Conservation (phyloP, 2,329 filamentous ascomycete genomes). For the Aspergillus uvarum region DNA sequence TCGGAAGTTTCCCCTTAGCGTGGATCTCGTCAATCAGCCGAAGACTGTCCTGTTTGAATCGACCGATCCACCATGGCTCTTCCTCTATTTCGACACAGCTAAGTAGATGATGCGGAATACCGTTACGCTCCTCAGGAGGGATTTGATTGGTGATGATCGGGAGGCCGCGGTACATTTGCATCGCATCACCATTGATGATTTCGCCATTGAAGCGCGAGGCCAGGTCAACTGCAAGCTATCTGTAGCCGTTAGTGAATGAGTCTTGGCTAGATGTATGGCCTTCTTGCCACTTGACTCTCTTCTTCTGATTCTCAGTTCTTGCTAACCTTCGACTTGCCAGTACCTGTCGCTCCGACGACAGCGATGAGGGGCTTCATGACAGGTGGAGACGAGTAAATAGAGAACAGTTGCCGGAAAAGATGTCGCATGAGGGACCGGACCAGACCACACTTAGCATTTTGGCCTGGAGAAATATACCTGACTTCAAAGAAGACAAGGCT, state of each 20-base stretch:
- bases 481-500: neutral
- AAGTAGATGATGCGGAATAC: conserved; percentile 83
- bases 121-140: conserved; percentile 68
- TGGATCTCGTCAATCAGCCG: conserved; percentile 74
- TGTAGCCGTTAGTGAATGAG: conserved; percentile 28
- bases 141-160: conserved; percentile 97
- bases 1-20: conserved; percentile 73
- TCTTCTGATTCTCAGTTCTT: neutral
- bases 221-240: conserved; percentile 82
- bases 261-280: neutral
- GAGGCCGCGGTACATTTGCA: conserved; percentile 92
- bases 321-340: conserved; percentile 84
- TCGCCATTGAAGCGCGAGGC: conserved; percentile 84
- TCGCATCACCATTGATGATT: conserved; percentile 94
- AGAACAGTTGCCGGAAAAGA: conserved; percentile 24
- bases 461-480: conserved; percentile 4
- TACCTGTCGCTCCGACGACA: conserved; percentile 86
- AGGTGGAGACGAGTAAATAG: conserved; percentile 19
- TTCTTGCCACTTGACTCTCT: neutral
- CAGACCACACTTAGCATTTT: conserved; percentile 13
- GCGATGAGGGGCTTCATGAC: conserved; percentile 65
- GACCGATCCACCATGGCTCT: conserved; percentile 78
- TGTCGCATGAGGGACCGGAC: conserved; percentile 26
- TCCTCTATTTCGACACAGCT: conserved; percentile 73
- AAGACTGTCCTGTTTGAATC: conserved; percentile 70